phyloP scores from a whole-genome alignment of 2,329 filamentous ascomycete genomes.

The Cryphonectria parasitica region DNA sequence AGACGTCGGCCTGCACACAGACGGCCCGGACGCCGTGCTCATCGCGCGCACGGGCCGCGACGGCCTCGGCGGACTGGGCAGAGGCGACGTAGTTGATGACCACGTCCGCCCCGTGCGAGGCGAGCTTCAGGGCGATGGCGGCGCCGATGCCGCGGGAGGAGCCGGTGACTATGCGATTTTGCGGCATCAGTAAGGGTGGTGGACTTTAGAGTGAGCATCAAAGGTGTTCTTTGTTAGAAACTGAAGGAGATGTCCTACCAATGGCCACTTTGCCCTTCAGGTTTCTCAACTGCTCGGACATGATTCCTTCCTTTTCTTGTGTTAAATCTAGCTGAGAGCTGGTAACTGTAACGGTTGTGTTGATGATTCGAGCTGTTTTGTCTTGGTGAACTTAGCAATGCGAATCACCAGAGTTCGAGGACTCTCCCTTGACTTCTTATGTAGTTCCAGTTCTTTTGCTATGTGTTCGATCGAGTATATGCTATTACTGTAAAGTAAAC shows the following conservation, averaged over 20 bases:
- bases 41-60: slow-evolving; percentile 25
- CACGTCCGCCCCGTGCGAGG: slow-evolving; percentile 10
- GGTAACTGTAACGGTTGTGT: too few relatives aligned
- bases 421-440: background rate
- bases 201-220: background rate
- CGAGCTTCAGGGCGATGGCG: slow-evolving; percentile 20
- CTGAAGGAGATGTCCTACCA: background rate
- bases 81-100: slow-evolving; percentile 20
- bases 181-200: background rate
- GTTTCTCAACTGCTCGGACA: background rate
- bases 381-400: background rate
- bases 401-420: background rate
- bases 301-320: background rate
- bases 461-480: background rate
- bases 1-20: slow-evolving; percentile 35
- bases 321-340: background rate
- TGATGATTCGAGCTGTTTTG: background rate
- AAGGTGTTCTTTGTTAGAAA: background rate
- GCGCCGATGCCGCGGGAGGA: slow-evolving; percentile 22
- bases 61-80: slow-evolving; percentile 2
- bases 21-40: slow-evolving; percentile 19
- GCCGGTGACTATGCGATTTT: slow-evolving; percentile 12
- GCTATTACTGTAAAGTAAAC: background rate
- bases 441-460: background rate
- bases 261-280: slow-evolving; percentile 19